A percentile compares a stretch with the other conserved stretches of the same genome.
These are phyloP conservation scores for Aspergillus japonicus DNA, from an alignment of 2,329 filamentous ascomycete genomes.

Conservation along the genomic window DNA sequence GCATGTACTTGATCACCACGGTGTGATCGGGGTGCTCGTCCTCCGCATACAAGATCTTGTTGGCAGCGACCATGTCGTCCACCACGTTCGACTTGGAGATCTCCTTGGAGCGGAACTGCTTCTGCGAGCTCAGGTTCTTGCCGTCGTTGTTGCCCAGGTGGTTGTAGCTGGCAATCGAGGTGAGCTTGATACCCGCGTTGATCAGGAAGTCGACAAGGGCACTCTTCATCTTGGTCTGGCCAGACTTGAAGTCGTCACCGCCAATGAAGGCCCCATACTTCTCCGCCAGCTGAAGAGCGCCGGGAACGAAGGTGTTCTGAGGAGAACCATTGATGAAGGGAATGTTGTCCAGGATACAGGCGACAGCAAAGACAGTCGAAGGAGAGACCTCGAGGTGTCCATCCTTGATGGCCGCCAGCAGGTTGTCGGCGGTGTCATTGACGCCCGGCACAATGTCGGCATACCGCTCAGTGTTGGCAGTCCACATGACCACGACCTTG, in stretches of 20 bases:
- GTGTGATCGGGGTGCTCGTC: constrained; percentile 97
- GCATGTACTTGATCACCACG: constrained; percentile 99
- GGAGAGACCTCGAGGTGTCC: constrained; percentile 91
- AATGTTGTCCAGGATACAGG: constrained; percentile 81
- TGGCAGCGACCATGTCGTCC: constrained; percentile 98
- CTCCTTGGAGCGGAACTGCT: constrained; percentile 99
- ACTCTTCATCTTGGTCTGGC: constrained; percentile 99
- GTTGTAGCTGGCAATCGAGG: constrained; percentile 98
- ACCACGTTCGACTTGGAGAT: constrained; percentile 99
- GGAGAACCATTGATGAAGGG: constrained; percentile 99
- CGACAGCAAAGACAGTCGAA: constrained; percentile 93
- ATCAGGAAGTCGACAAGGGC: constrained; percentile 97
- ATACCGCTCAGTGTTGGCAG: constrained; percentile 97
- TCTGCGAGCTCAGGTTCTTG: constrained; percentile 96
- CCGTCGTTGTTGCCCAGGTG: constrained; percentile 99
- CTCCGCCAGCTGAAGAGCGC: constrained; percentile 84
- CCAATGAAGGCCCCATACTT: constrained; percentile 86
- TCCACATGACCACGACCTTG: constrained; percentile 98
- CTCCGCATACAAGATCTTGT: constrained; percentile 82
- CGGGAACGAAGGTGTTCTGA: constrained; percentile 98
- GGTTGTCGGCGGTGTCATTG: constrained; percentile 95
- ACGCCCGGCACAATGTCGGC: constrained; percentile 83
- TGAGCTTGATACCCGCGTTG: constrained; percentile 97
- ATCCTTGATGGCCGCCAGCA: constrained; percentile 79
- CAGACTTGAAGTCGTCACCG: constrained; percentile 99